These are phyloP conservation scores for Pichia thaimueangensis DNA, from an alignment of 805 yeast species.

Conservation along the genomic window DNA sequence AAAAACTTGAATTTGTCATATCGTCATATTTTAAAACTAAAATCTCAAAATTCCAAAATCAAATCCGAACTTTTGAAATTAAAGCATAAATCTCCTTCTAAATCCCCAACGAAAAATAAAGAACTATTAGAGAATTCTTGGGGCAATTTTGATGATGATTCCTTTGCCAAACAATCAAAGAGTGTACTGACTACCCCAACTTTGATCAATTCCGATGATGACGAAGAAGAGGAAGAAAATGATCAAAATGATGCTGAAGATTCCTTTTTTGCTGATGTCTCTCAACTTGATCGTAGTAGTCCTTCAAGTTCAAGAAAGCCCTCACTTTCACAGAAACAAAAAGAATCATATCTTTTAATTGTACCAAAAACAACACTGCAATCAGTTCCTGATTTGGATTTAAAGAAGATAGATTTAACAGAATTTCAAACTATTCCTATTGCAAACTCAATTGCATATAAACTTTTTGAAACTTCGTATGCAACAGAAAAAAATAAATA, in stretches of 20 bases:
- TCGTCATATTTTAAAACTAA: slow-evolving; percentile 52
- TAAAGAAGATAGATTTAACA: slow-evolving; percentile 6
- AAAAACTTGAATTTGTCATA: slow-evolving; percentile 62
- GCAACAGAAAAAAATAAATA: neutral
- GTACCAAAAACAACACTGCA: slow-evolving; percentile 10
- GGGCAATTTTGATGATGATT: slow-evolving; percentile 14
- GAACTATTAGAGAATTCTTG: slow-evolving; percentile 5
- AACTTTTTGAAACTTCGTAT: neutral
- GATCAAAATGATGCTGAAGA: neutral
- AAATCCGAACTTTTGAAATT: slow-evolving; percentile 7
- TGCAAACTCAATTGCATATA: slow-evolving; percentile 1
- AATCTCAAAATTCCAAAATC: slow-evolving; percentile 24
- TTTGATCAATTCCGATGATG: slow-evolving; percentile 1
- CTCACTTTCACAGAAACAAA: neutral
- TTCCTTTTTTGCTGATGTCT: slow-evolving; percentile 3
- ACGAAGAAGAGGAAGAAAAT: slow-evolving; percentile 1
- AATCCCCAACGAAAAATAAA: slow-evolving; percentile 1
- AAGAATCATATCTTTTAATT: slow-evolving; percentile 6
- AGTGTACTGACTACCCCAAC: neutral
- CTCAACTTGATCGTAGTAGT: slow-evolving; percentile 7
- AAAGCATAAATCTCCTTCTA: slow-evolving; percentile 2
- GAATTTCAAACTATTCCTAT: slow-evolving; percentile 17
- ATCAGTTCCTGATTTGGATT: neutral
- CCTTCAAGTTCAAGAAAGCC: slow-evolving; percentile 3
- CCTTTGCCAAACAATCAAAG: slow-evolving; percentile 7